phyloP scores from a whole-genome alignment of 495 filamentous ascomycete species.

The Podospora pseudopauciseta region DNA sequence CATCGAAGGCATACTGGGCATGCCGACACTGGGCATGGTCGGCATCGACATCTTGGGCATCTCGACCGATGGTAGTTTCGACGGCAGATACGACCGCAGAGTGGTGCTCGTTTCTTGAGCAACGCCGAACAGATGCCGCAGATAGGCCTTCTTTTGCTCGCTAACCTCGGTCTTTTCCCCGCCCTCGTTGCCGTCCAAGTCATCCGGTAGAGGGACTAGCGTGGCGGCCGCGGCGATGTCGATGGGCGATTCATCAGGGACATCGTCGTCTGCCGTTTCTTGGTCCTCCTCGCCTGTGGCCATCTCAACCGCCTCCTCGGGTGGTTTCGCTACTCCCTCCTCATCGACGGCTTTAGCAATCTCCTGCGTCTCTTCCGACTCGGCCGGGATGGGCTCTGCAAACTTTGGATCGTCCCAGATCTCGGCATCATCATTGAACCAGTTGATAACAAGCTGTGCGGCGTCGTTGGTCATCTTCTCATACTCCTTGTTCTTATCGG shows the following conservation, averaged over 20 bases:
- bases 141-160: conserved; percentile 37
- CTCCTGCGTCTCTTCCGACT: conserved; percentile 34
- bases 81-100: conserved; percentile 40
- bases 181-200: conserved; percentile 20
- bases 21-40: conserved; percentile 21
- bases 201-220: conserved; percentile 41
- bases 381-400: conserved; percentile 28
- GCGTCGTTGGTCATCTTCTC: conserved; percentile 63
- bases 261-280: conserved; percentile 20
- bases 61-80: conserved; percentile 39
- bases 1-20: conserved; percentile 28
- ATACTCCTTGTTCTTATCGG: conserved; percentile 73
- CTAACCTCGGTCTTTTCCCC: conserved; percentile 17
- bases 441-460: conserved; percentile 53
- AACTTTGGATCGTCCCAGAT: conserved; percentile 44
- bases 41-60: conserved; percentile 31
- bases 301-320: conserved; percentile 15
- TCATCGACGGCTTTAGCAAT: conserved; percentile 39
- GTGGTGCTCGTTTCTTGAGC: conserved; percentile 42
- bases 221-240: conserved; percentile 47
- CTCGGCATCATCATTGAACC: conserved; percentile 48
- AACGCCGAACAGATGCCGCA: conserved; percentile 46
- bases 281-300: conserved; percentile 12
- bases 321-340: conserved; percentile 17
- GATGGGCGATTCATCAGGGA: conserved; percentile 45